phyloP scores from a whole-genome alignment of 176 grass and related monocot species.

The Thinopyrum elongatum region DNA sequence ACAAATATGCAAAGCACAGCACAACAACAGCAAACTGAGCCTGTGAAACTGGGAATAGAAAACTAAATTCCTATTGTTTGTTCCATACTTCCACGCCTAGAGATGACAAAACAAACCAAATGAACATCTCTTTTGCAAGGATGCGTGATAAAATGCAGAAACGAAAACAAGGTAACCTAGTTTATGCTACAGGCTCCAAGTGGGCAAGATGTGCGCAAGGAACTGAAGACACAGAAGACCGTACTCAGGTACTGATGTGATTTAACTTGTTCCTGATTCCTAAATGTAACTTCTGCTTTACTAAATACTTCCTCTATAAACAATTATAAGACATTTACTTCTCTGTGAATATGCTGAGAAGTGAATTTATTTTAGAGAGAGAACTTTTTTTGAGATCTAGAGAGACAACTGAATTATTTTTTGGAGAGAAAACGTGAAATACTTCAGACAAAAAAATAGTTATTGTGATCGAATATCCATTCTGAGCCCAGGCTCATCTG shows the following conservation, averaged over 20 bases:
- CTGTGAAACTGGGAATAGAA: background rate
- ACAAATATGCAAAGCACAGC: background rate
- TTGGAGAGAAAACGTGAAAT: background rate
- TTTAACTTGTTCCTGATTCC: conserved; percentile 10
- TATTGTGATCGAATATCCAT: background rate
- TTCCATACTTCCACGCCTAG: background rate
- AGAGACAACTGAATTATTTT: background rate
- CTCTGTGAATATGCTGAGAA: background rate
- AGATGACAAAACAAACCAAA: background rate
- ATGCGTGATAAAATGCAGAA: background rate
- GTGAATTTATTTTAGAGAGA: background rate
- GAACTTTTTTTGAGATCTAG: background rate
- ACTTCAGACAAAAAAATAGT: background rate
- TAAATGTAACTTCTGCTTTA: conserved; percentile 16
- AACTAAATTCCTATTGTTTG: background rate
- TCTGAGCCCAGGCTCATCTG: too few relatives aligned
- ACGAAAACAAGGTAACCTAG: conserved; percentile 14
- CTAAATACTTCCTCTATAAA: background rate
- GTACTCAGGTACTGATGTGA: background rate
- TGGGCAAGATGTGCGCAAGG: background rate
- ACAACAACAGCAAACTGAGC: background rate
- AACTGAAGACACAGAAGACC: background rate
- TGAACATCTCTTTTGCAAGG: conserved; percentile 5
- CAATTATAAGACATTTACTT: too few relatives aligned
- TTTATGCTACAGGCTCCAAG: background rate